Evolutionary conservation across 2,329 filamentous ascomycete genomes (phyloP), one percentile per base, ranked within the genome.

Genomic region (Zymoseptoria tritici): DNA sequence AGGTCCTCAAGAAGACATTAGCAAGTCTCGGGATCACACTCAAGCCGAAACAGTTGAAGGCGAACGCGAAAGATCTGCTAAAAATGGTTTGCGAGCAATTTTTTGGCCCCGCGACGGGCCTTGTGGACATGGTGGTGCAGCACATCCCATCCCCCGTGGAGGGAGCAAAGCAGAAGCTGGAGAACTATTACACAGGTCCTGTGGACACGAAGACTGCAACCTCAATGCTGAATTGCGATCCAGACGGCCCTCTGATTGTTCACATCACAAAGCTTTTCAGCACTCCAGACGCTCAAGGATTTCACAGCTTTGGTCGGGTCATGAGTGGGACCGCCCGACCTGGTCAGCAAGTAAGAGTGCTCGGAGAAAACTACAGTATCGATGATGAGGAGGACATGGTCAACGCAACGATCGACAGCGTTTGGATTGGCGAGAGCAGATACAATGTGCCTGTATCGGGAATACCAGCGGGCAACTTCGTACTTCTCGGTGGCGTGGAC

Each of bases 331-430:
- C 90, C 29, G 94, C 89, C 22, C 86, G 85, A 31, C 88, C 91
- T 20, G 89, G 90, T 19, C 83, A 88, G 70, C 85, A 90, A 66
- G 91, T 99, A 16, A 87, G 94, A 49, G 92, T 99, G 11, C 84
- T 99, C 1, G 94, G 94, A 54, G 94, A 99, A 73, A 90, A 90
- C 5, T 99, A 97, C 75, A 97, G 92, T 4, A 84, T 96, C 13
- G 94, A 99, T 66, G 94, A 99, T 65, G 92, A 97, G 72, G 94
- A 99, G 80, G 94, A 99, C 70, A 97, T 97, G 91, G 89, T 88
- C 0, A 81, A 86, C 70, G 91, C 91, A 26, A 93, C 88, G 0
- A 88, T 99, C 62, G 84, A 85, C 1, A 86, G 91, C 65, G 92
- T 94, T 11, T 95, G 90, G 80, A 93, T 99, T 66, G 89, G 88